Percentiles rank a stretch among this genome's conserved stretches.
Evolutionary conservation across 2,329 filamentous ascomycete genomes (phyloP).

Genomic region (Spiromastix sp.): DNA sequence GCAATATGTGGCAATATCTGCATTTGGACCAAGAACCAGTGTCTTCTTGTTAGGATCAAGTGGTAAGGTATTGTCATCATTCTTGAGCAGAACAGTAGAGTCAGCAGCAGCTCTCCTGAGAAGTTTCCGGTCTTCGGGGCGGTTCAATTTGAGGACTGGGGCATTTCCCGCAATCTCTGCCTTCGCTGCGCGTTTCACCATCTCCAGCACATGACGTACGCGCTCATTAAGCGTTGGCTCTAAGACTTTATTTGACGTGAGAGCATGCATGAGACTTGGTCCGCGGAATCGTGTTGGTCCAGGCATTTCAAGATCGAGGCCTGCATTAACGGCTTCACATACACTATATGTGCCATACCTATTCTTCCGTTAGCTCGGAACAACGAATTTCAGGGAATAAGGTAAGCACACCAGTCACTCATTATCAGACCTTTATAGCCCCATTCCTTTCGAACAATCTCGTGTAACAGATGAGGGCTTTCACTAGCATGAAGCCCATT

Average conservation of each 20-base stretch:
- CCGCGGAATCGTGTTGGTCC: constrained; percentile 36
- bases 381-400: not conserved
- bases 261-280: constrained; percentile 30
- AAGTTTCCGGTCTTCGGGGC: constrained; percentile 51
- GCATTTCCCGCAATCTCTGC: constrained; percentile 46
- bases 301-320: constrained; percentile 39
- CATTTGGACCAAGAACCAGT: constrained; percentile 47
- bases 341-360: constrained; percentile 38
- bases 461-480: constrained; percentile 28
- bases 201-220: constrained; percentile 46
- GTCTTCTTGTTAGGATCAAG: constrained; percentile 36
- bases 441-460: constrained; percentile 37
- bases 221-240: constrained; percentile 47
- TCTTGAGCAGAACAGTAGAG: constrained; percentile 64
- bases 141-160: constrained; percentile 46
- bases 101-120: constrained; percentile 58
- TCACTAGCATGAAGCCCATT: constrained; percentile 41
- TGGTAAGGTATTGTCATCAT: constrained; percentile 54
- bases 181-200: constrained; percentile 48
- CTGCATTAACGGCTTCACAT: constrained; percentile 34
- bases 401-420: constrained; percentile 32
- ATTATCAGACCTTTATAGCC: constrained; percentile 36
- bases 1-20: constrained; percentile 38
- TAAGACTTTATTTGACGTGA: constrained; percentile 47
- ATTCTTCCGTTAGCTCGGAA: not conserved